phyloP scores from a whole-genome alignment of 2,329 filamentous ascomycete genomes.

The Dactylellina drechsleri region DNA sequence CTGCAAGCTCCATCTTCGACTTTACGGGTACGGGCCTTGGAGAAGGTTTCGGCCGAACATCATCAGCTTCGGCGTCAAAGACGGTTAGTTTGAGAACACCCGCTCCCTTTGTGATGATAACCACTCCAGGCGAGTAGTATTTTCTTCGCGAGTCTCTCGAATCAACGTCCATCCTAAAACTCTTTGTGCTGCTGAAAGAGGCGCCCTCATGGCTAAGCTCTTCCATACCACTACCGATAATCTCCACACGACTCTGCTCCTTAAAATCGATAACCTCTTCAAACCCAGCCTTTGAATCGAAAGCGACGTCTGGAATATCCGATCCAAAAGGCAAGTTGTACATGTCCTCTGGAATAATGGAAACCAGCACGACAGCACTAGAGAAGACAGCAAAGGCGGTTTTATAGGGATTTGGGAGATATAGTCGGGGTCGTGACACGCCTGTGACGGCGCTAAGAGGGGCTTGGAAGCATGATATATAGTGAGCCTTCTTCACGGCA shows the following conservation, averaged over 20 bases:
- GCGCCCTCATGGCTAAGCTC: constrained; percentile 62
- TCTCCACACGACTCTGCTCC: constrained; percentile 71
- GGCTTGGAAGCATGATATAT: constrained; percentile 44
- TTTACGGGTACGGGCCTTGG: constrained; percentile 75
- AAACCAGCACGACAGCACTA: constrained; percentile 79
- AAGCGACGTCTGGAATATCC: constrained; percentile 39
- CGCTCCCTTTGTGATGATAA: constrained; percentile 72
- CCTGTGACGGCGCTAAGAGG: constrained; percentile 56
- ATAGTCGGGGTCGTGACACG: constrained; percentile 71
- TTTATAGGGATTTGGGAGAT: constrained; percentile 80
- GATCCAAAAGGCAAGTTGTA: constrained; percentile 31
- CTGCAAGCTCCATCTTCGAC: constrained; percentile 90
- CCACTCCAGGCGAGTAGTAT: constrained; percentile 65
- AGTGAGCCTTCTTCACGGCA: constrained; percentile 42
- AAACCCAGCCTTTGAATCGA: constrained; percentile 70
- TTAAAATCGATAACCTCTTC: constrained; percentile 89
- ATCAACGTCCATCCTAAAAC: constrained; percentile 35
- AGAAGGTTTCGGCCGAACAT: constrained; percentile 45
- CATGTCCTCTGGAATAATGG: constrained; percentile 70
- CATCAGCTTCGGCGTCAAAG: constrained; percentile 60
- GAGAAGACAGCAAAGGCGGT: constrained; percentile 85
- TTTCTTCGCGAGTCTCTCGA: constrained; percentile 48
- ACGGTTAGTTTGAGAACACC: constrained; percentile 69
- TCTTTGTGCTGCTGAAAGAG: constrained; percentile 42
- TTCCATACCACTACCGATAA: constrained; percentile 73